Conservation (phyloP, 148 eudicot genomes). For the Nepenthes gracilis region DNA sequence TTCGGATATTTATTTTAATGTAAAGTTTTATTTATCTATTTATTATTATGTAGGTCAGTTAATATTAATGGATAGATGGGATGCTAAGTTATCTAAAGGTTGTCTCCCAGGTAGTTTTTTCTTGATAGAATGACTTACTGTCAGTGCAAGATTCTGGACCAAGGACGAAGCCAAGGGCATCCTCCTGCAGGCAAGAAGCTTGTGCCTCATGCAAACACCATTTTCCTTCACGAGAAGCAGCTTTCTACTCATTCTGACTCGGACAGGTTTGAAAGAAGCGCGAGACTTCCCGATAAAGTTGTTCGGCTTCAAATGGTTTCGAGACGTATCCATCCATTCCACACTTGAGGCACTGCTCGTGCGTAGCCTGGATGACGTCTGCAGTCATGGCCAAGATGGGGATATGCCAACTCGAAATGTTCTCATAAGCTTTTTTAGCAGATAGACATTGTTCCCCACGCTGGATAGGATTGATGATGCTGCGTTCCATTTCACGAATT, state of each 20-base stretch:
- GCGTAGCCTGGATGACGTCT: constrained; percentile 92
- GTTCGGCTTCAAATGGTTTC: constrained; percentile 90
- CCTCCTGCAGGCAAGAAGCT: constrained; percentile 15
- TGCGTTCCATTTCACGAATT: constrained; percentile 55
- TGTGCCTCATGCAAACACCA: constrained; percentile 10
- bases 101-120: too few relatives aligned
- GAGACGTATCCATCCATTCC: constrained; percentile 99
- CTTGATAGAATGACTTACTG: not conserved
- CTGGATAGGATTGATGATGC: constrained; percentile 25
- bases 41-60: too few relatives aligned
- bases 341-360: constrained; percentile 57
- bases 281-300: constrained; percentile 81
- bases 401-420: constrained; percentile 54
- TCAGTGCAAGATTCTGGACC: too few relatives aligned
- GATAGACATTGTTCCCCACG: constrained; percentile 20
- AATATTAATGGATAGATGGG: too few relatives aligned
- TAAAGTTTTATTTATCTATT: too few relatives aligned
- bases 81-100: too few relatives aligned
- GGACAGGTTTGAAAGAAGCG: constrained; percentile 40
- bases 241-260: constrained; percentile 23
- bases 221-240: not conserved
- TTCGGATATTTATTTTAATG: too few relatives aligned
- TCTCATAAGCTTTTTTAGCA: constrained; percentile 20
- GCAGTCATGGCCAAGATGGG: constrained; percentile 98
- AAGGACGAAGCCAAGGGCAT: constrained; percentile 12